Base-by-base conservation (phyloP, 805 yeast species). In the Spathaspora hagerdaliae region DNA sequence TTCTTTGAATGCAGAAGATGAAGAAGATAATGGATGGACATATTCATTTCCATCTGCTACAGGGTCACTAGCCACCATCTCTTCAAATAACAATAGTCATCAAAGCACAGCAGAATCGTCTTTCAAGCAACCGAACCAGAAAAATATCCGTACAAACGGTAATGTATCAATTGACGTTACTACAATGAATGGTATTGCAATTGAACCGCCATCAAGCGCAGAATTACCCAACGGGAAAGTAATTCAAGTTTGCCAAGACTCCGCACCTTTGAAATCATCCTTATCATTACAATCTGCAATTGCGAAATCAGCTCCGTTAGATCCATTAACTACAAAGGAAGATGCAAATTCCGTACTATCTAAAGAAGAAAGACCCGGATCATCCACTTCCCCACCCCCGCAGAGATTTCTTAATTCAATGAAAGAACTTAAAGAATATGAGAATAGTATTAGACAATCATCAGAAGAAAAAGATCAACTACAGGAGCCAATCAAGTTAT, bases 301-400 rank as follows among this genome's bases (percentile, higher is more conserved):
- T 34, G 59, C 60, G 27, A 74, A 74, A 49, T 64, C 79, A 3
- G 56, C 69, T 1, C 82, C 82, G 0, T 81, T 81, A 0, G 63
- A 70, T 49, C 82, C 83, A 0, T 71, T 65, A 39, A 78, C 81
- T 0, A 78, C 82, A 0, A 69, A 57, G 41, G 69, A 75, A 31
- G 81, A 78, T 52, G 82, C 78, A 14, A 74, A 62, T 38, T 68
- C 76, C 31, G 49, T 57, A 19, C 48, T 59, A 10, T 58, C 64
- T 35, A 39, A 45, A 27, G 49, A 43, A 34, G 36, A 38, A 15
- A 42, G 33, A 19, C 6, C 9, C 14, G 12, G 32, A 29, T 13
- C 40, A 14, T 3, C 32, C 10, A n/a, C n/a, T 3, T n/a, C 24
- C 4, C 15, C 27, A 37, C 9, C 38, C 11, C 32, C 32, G 32